Percentiles rank a stretch among this genome's conserved stretches.
phyloP scores from a whole-genome alignment of 352 stramenopile species.

The Phytophthora hibernalis region DNA sequence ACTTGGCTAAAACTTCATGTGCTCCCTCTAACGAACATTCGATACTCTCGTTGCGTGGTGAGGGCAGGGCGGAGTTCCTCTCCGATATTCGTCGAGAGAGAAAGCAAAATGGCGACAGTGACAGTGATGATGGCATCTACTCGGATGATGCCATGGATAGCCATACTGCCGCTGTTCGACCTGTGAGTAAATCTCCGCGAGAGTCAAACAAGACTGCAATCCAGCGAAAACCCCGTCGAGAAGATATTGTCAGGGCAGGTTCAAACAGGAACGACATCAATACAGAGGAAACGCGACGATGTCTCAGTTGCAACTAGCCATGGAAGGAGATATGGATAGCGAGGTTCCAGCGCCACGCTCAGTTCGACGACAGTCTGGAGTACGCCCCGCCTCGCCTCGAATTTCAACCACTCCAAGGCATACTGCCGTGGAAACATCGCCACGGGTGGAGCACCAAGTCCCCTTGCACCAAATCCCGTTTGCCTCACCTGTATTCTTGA shows the following conservation, averaged over 20 bases:
- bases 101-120: slow-evolving; percentile 24
- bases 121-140: slow-evolving; percentile 30
- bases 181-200: slow-evolving; percentile 20
- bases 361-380: slow-evolving; percentile 16
- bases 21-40: not conserved
- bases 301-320: slow-evolving; percentile 28
- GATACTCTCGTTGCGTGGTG: not conserved
- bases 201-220: slow-evolving; percentile 6
- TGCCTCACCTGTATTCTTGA: slow-evolving; percentile 63
- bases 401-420: not conserved
- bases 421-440: slow-evolving; percentile 13
- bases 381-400: slow-evolving; percentile 20
- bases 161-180: slow-evolving; percentile 16
- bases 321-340: slow-evolving; percentile 35
- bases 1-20: not conserved
- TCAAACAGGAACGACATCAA: slow-evolving; percentile 39
- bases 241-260: slow-evolving; percentile 15
- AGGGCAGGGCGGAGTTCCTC: slow-evolving; percentile 62
- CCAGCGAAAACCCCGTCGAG: slow-evolving; percentile 14
- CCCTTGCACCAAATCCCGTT: slow-evolving; percentile 54
- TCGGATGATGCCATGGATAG: slow-evolving; percentile 10
- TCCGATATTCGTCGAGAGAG: slow-evolving; percentile 39
- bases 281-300: slow-evolving; percentile 42
- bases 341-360: slow-evolving; percentile 13
- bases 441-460: slow-evolving; percentile 10